Base-by-base conservation (phyloP, 192 early-diverging fungal species). In the Paraglomus brasilianum region DNA sequence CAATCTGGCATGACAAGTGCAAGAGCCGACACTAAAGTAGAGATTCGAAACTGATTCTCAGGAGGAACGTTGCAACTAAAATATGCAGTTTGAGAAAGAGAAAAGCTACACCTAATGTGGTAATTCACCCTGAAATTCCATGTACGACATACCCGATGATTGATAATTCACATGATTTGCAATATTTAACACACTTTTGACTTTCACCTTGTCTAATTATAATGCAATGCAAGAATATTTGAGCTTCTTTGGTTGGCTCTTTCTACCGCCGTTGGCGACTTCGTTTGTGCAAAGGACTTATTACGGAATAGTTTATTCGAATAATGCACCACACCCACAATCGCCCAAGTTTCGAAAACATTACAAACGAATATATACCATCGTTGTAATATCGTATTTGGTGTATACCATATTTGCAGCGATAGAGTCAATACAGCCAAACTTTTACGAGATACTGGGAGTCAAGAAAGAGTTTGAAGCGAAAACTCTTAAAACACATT, bases 381-480 rank as follows among this genome's bases (percentile, higher is more conserved):
- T 58, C 24, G 78, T 82, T 9, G 75, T 82, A 39, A 50, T 77
- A 6, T 48, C 45, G 1, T 82, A 82, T 66, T 56, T 82, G 17
- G 58, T 73, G 8, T 82, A 82, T 46, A 82, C 80, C 11, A 73
- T 82, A 14, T 22, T 56, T 43, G 77, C 79, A 22, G 80, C 73
- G 19, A 73, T 77, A 51, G n/a, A 63, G 36, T 63, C 77, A 1
- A 58, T 72, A 8, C 60, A 50, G 0, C 64, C 55, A 49, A 82
- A 79, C 36, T 74, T 59, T 74, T 82, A 82, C 46, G 59, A 77
- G n/a, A n/a, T 74, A 0, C 73, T 79, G 19, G 72, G 72, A 17
- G 36, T 82, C 17, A 57, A 46, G 40, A 72, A 75, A 40, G 52
- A 67, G 15, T 77, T 82, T 50, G 71, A 72, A 5, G 41, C 44